Percentiles rank a stretch among this genome's conserved stretches.
These are phyloP conservation scores for Xylariaceae sp. DNA, from an alignment of 2,329 filamentous ascomycete genomes.

Conservation along the genomic window DNA sequence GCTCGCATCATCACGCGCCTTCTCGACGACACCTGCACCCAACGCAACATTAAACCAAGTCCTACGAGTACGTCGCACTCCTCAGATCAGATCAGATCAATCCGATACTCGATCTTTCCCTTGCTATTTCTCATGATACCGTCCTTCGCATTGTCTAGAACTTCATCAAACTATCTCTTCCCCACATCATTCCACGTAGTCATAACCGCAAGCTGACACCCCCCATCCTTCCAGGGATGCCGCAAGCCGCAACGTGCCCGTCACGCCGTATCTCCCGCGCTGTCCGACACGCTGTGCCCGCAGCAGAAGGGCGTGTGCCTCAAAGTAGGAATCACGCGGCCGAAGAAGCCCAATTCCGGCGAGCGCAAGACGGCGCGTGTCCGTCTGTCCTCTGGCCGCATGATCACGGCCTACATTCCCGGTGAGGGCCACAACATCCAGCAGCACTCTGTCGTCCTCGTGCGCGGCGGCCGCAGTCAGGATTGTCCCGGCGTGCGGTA, in stretches of 20 bases:
- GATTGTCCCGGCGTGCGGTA: conserved; percentile 99
- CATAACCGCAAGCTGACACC: background rate
- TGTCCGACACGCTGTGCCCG: conserved; percentile 72
- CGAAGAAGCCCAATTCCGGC: conserved; percentile 98
- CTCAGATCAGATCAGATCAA: background rate
- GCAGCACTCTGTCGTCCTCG: conserved; percentile 96
- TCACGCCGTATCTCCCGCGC: conserved; percentile 86
- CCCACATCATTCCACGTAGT: too few species aligned
- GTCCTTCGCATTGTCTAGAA: too few species aligned
- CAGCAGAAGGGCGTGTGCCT: conserved; percentile 95
- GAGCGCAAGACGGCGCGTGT: conserved; percentile 96
- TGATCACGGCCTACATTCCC: conserved; percentile 93
- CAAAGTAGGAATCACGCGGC: conserved; percentile 90
- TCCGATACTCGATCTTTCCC: background rate
- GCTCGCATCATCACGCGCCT: conserved; percentile 49
- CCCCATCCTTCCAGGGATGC: conserved; percentile 63
- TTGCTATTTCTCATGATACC: background rate
- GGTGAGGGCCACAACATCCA: conserved; percentile 99
- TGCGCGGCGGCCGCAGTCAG: conserved; percentile 90
- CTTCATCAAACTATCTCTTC: too few species aligned
- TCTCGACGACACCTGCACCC: conserved; percentile 63
- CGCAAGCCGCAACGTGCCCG: conserved; percentile 81
- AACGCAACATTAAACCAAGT: conserved; percentile 77
- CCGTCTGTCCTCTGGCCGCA: conserved; percentile 82
- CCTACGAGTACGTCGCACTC: conserved; percentile 55